These are phyloP conservation scores for Warburgia ugandensis DNA, from an alignment of 164 flowering plant species.

Conservation along the genomic window DNA sequence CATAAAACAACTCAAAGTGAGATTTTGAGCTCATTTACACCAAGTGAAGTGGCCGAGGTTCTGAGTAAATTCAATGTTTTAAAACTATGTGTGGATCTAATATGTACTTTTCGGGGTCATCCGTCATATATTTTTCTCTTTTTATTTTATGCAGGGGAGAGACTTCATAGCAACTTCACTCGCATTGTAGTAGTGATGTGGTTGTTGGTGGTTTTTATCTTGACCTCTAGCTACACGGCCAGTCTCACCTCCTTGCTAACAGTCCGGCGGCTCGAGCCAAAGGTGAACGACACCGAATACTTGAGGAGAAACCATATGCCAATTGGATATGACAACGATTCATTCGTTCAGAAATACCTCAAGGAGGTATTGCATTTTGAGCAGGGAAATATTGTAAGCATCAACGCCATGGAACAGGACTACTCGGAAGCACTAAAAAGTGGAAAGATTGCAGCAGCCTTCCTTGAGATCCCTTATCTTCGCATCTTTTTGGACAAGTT, in stretches of 20 bases:
- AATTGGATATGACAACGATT: slow-evolving; percentile 39
- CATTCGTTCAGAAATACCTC: slow-evolving; percentile 31
- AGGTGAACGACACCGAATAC: slow-evolving; percentile 18
- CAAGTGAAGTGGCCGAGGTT: too few species aligned
- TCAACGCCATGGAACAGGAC: slow-evolving; percentile 9
- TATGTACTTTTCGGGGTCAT: too few species aligned
- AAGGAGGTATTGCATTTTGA: slow-evolving; percentile 21
- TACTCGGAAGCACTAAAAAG: slow-evolving; percentile 17
- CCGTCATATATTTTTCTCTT: too few species aligned
- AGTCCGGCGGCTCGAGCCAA: slow-evolving; percentile 30
- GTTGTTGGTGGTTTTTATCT: slow-evolving; percentile 37
- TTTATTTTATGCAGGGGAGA: slow-evolving; percentile 30
- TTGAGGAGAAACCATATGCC: slow-evolving; percentile 17
- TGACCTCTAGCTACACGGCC: slow-evolving; percentile 46
- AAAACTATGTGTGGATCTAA: too few species aligned
- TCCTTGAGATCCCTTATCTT: slow-evolving; percentile 34
- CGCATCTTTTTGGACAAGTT: slow-evolving; percentile 24
- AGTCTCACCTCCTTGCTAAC: slow-evolving; percentile 53
- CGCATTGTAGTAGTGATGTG: slow-evolving; percentile 35
- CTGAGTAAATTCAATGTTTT: too few species aligned
- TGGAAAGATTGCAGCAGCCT: slow-evolving; percentile 32
- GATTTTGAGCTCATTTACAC: too few species aligned
- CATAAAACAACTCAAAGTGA: too few species aligned
- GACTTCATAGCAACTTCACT: slow-evolving; percentile 28
- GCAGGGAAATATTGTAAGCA: slow-evolving; percentile 15